Base-by-base conservation (phyloP, 805 yeast genomes). In the Groenewaldozyma tartarivorans region DNA sequence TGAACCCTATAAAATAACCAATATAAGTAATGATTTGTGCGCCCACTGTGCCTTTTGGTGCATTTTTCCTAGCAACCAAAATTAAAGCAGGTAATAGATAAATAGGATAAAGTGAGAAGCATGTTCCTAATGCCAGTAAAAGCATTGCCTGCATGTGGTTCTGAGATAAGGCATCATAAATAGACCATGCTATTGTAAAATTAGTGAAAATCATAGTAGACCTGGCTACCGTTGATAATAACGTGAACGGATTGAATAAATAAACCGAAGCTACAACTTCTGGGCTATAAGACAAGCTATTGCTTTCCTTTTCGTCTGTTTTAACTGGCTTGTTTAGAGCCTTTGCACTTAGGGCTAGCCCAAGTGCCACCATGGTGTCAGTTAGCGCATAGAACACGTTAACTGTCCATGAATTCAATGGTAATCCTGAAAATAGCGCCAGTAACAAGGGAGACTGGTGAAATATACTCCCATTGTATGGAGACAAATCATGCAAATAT, bases 391-490 rank as follows among this genome's bases (percentile, higher is more conserved):
- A 88, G 2, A 82, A 26, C 7, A 73, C 44, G 40, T 68, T 63
- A 37, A 53, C 35, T 5, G 46, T 43, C 17, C 39, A 2, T 30
- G 33, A 21, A 6, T 33, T 17, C 13, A 30, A 27, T n/a, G 56
- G 49, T 5, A 75, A 35, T 4, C 63, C 36, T 7, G 69, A 63
- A 54, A 80, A 67, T 1, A 75, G 44, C 2, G 68, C 62, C 27
- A 85, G 69, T 18, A 90, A 53, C 16, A 87, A 55, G 3, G 96
- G 95, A 2, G 94, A 77, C 51, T 86, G 95, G 59, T 86, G 90
- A 27, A 81, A 80, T 15, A 87, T 77, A 19, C 94, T 94, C 6
- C 96, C 96, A 46, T 75, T 75, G 53, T 86, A 90, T 5, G 86
- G 76, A 36, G 77, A 69, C 38, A 81, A 65, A 17, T 68, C 69